Conservation (phyloP, 805 yeast genomes). For the Candida silvicultrix region DNA sequence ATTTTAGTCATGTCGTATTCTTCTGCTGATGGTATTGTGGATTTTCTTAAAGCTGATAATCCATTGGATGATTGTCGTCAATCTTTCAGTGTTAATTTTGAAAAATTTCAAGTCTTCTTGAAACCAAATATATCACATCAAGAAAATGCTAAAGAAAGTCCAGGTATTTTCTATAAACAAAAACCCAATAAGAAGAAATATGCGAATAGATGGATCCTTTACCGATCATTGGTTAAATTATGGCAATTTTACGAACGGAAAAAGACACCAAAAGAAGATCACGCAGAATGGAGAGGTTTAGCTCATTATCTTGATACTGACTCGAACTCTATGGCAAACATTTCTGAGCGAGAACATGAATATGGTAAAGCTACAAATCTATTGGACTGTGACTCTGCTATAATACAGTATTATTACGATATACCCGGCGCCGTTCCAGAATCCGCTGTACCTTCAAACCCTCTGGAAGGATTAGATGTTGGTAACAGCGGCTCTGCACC, state of each 20-base stretch:
- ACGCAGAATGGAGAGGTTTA: conserved; percentile 64
- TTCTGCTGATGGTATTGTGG: conserved; percentile 49
- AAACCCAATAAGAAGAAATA: background rate
- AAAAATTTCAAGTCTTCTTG: conserved; percentile 51
- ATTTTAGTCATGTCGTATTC: conserved; percentile 57
- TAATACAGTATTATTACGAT: conserved; percentile 64
- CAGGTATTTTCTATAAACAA: background rate
- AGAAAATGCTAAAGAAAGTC: conserved; percentile 18
- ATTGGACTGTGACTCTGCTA: conserved; percentile 50
- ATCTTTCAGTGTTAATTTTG: conserved; percentile 36
- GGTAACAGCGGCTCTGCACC: conserved; percentile 59
- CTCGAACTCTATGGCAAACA: conserved; percentile 25
- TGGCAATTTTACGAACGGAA: background rate
- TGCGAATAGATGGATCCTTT: conserved; percentile 2
- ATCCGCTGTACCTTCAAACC: conserved; percentile 23
- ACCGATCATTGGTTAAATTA: conserved; percentile 2
- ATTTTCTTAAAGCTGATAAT: conserved; percentile 42
- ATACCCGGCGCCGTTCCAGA: conserved; percentile 58
- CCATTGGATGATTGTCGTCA: conserved; percentile 53
- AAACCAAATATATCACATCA: conserved; percentile 68
- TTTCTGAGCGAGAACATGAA: conserved; percentile 44
- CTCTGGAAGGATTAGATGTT: conserved; percentile 43
- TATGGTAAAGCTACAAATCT: conserved; percentile 78
- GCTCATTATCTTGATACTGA: conserved; percentile 52
- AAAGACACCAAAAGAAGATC: conserved; percentile 1